These are phyloP conservation scores for Wickerhamiella nectarea DNA, from an alignment of 805 yeast species.

Conservation along the genomic window DNA sequence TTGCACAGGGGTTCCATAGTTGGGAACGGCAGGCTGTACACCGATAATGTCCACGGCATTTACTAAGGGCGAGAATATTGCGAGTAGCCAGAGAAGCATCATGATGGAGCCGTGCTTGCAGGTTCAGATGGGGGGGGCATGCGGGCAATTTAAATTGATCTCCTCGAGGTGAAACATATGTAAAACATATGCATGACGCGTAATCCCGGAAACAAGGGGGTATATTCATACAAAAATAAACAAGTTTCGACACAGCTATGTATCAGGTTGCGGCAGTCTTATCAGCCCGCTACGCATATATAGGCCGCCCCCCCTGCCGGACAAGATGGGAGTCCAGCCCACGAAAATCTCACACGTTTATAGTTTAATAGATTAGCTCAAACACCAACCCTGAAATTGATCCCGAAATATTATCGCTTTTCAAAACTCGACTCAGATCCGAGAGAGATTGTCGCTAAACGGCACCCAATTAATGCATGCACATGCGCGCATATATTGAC, in stretches of 20 bases:
- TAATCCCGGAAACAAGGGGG: not conserved
- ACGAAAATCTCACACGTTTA: too few relatives aligned
- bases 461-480: not conserved
- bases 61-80: too few relatives aligned
- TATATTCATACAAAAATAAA: not conserved
- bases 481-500: not conserved
- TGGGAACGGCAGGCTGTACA: constrained; percentile 2
- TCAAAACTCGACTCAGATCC: not conserved
- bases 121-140: not conserved
- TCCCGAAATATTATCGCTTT: too few relatives aligned
- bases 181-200: not conserved
- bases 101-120: not conserved
- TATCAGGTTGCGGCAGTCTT: too few relatives aligned
- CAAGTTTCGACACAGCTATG: not conserved
- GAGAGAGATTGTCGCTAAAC: not conserved
- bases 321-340: too few relatives aligned
- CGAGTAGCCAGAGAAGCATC: not conserved
- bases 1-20: constrained; percentile 12
- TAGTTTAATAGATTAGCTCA: too few relatives aligned
- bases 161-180: not conserved
- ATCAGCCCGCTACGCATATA: too few relatives aligned
- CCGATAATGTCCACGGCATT: constrained; percentile 1
- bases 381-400: too few relatives aligned
- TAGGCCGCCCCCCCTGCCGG: too few relatives aligned
- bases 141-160: not conserved